These are phyloP conservation scores for Hygrocybe punicea DNA, from an alignment of 768 basidiomycete genomes.

Conservation along the genomic window DNA sequence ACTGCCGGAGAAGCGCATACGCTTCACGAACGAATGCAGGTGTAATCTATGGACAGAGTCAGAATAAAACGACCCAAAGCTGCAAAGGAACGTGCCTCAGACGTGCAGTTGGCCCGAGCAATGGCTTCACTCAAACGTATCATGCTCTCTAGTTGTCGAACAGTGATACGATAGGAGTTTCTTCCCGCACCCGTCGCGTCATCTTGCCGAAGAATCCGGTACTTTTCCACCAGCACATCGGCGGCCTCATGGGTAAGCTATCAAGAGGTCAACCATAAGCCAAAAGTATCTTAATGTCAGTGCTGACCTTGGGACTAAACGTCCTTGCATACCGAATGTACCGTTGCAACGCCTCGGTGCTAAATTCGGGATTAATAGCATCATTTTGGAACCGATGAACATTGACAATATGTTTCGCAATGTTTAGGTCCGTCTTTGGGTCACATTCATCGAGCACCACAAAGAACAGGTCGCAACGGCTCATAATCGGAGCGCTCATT, in stretches of 20 bases:
- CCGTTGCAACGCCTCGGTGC: constrained; percentile 91
- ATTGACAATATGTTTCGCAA: constrained; percentile 96
- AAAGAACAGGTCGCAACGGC: constrained; percentile 96
- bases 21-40: constrained; percentile 95
- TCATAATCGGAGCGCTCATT: constrained; percentile 99
- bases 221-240: constrained; percentile 92
- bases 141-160: constrained; percentile 97
- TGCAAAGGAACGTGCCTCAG: constrained; percentile 57
- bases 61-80: background rate
- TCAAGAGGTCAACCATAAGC: background rate
- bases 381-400: constrained; percentile 94
- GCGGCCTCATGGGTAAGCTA: constrained; percentile 93
- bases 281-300: background rate
- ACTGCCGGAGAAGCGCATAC: constrained; percentile 87
- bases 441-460: constrained; percentile 97
- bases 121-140: constrained; percentile 97
- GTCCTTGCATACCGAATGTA: constrained; percentile 98
- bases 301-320: constrained; percentile 88
- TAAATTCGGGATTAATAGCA: constrained; percentile 95
- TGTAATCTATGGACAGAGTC: constrained; percentile 61
- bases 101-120: constrained; percentile 91
- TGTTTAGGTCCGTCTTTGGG: constrained; percentile 85
- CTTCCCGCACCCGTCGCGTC: constrained; percentile 83
- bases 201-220: constrained; percentile 86
- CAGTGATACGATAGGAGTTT: constrained; percentile 96